Conservation (phyloP, 352 stramenopile species). For the Globisporangium recalcitrans region DNA sequence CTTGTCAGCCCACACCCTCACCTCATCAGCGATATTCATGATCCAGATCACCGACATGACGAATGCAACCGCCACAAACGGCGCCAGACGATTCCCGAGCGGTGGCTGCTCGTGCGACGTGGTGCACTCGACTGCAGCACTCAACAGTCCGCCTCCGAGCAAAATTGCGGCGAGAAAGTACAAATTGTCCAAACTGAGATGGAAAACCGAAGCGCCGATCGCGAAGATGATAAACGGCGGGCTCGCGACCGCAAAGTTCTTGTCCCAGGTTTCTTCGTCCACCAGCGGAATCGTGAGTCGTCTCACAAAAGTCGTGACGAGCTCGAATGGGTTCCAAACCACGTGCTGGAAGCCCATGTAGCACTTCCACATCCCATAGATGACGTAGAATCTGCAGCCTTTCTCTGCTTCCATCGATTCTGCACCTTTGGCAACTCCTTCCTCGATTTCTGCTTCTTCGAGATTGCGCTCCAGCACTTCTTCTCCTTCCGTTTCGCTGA, state of each 20-base stretch:
- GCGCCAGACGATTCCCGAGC: conserved; percentile 36
- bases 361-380: conserved; percentile 16
- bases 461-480: conserved; percentile 1
- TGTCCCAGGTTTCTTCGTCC: conserved; percentile 79
- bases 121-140: conserved; percentile 37
- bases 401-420: not conserved
- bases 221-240: conserved; percentile 57
- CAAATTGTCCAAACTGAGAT: conserved; percentile 38
- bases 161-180: conserved; percentile 43
- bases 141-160: conserved; percentile 37
- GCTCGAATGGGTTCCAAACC: conserved; percentile 71
- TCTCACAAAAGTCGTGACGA: conserved; percentile 59
- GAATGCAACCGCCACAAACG: conserved; percentile 70
- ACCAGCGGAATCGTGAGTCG: conserved; percentile 73
- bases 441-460: conserved; percentile 14
- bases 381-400: not conserved
- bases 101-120: conserved; percentile 44
- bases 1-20: conserved; percentile 6
- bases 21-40: conserved; percentile 81
- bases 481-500: conserved; percentile 23
- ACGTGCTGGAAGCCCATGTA: conserved; percentile 36
- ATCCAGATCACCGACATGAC: conserved; percentile 86
- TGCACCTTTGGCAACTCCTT: not conserved
- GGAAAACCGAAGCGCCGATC: conserved; percentile 48
- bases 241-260: conserved; percentile 60